Conservation (phyloP, 345 rosid genomes). For the Barbarea vulgaris region DNA sequence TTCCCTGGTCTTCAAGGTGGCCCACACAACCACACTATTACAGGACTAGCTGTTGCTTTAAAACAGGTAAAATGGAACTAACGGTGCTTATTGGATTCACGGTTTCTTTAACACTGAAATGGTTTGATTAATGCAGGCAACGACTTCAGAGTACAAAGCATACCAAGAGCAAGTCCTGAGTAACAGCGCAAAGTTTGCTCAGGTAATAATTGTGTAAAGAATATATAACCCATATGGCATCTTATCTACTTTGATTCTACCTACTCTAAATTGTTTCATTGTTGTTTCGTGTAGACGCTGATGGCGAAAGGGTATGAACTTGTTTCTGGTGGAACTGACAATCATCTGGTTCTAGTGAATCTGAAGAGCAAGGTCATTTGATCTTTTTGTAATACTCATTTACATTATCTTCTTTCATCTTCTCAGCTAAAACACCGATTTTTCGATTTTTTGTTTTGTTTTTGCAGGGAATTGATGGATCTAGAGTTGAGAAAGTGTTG, state of each 20-base stretch:
- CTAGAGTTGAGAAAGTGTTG: conserved; percentile 95
- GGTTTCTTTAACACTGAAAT: background rate
- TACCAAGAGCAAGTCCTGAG: conserved; percentile 98
- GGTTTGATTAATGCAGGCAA: conserved; percentile 56
- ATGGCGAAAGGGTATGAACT: conserved; percentile 70
- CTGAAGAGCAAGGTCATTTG: conserved; percentile 78
- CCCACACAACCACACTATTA: conserved; percentile 96
- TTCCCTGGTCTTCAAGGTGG: conserved; percentile 99
- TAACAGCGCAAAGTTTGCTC: conserved; percentile 79
- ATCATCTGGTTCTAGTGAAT: conserved; percentile 96
- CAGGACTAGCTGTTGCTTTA: conserved; percentile 95
- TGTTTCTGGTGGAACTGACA: conserved; percentile 98
- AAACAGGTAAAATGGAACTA: conserved; percentile 59
- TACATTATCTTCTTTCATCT: background rate
- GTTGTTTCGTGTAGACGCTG: conserved; percentile 62
- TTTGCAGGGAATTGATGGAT: conserved; percentile 88
- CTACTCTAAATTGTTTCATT: background rate
- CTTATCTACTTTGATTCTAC: background rate
- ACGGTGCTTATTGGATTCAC: background rate
- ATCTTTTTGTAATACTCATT: background rate
- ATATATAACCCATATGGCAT: background rate
- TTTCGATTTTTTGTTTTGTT: background rate
- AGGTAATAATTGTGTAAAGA: conserved; percentile 49
- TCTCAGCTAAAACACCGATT: background rate
- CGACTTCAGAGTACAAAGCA: conserved; percentile 92